These are phyloP conservation scores for Colletotrichum australisinense DNA, from an alignment of 2,329 filamentous ascomycete species.

Conservation along the genomic window DNA sequence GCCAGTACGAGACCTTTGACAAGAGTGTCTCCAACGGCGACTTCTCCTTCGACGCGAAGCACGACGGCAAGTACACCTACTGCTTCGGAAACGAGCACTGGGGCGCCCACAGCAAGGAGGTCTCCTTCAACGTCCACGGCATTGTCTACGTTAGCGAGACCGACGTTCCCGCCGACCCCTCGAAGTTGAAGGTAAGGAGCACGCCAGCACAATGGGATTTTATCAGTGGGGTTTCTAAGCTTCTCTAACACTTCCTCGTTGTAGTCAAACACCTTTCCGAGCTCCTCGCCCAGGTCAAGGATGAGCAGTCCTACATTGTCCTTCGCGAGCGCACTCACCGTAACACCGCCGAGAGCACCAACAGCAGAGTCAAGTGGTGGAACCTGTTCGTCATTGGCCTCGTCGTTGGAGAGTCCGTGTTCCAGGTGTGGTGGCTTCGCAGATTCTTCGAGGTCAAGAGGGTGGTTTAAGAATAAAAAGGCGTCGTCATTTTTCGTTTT, in stretches of 20 bases:
- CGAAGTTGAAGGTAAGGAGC: constrained; percentile 82
- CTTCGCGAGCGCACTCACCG: constrained; percentile 94
- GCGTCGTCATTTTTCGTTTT: constrained; percentile 9
- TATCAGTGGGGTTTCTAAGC: background rate
- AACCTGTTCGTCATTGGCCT: constrained; percentile 95
- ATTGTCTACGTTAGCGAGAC: constrained; percentile 96
- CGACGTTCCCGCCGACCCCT: constrained; percentile 86
- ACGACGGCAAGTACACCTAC: constrained; percentile 92
- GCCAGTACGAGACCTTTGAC: constrained; percentile 82
- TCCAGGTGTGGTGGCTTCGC: constrained; percentile 99
- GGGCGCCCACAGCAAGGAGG: constrained; percentile 96
- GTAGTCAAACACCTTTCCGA: constrained; percentile 86
- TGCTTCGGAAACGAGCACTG: constrained; percentile 99
- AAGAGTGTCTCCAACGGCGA: constrained; percentile 89
- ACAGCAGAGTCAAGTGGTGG: constrained; percentile 99
- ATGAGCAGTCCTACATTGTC: constrained; percentile 97
- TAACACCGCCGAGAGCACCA: constrained; percentile 99
- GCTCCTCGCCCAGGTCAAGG: constrained; percentile 90
- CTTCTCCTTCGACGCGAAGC: constrained; percentile 86
- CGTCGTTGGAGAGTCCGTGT: constrained; percentile 90
- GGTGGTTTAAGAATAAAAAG: constrained; percentile 61
- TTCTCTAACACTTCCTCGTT: constrained; percentile 2
- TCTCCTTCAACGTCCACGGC: constrained; percentile 99
- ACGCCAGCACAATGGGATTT: background rate
- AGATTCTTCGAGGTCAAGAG: constrained; percentile 93